Base-by-base conservation (phyloP, 1,284 basidiomycete genomes). In the Waitea zeae region DNA sequence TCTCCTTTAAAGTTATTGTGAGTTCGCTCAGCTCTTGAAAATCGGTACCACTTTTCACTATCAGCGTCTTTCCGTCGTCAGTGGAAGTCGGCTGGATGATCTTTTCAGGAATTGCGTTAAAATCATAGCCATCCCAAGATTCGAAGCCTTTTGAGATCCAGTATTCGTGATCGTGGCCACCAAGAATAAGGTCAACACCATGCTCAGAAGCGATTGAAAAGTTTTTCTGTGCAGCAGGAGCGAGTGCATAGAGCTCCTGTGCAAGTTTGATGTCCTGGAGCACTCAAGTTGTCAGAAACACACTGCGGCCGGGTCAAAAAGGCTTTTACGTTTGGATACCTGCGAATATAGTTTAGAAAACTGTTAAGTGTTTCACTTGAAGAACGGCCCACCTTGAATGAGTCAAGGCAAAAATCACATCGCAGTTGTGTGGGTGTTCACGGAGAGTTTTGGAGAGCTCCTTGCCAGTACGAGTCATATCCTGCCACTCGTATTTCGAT, bases 41-140 rank as follows among this genome's bases (percentile, higher is more conserved):
- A 44, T 68, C 65, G 6, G 65, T 67, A 2, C 64, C 64, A 20
- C 57, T 59, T 41, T 68, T 68, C 45, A 68, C 44, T 11, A 57
- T 51, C 37, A 39, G 53, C 49, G 48, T 40, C 14, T 52, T 56
- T 13, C 53, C 57, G 42, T 68, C 65, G 5, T 51, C 52, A 33
- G 59, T 54, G 1, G 57, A 53, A 0, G 62, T 63, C 3, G 56
- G 49, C 4, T 47, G 49, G n/a, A n/a, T n/a, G n/a, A n/a, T n/a
- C n/a, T n/a, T n/a, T n/a, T n/a, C n/a, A n/a, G n/a, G n/a, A 11
- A 43, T 40, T n/a, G 46, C 44, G 1, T 49, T 44, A 7, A 57
- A 57, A 14, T 52, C 44, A 27, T 53, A 58, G 2, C 59, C 58
- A 4, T 59, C 48, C 57, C 58, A 67, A 9, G 36, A 35, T 2